phyloP scores from a whole-genome alignment of 495 filamentous ascomycete genomes.

The Annulohypoxylon maeteangense region DNA sequence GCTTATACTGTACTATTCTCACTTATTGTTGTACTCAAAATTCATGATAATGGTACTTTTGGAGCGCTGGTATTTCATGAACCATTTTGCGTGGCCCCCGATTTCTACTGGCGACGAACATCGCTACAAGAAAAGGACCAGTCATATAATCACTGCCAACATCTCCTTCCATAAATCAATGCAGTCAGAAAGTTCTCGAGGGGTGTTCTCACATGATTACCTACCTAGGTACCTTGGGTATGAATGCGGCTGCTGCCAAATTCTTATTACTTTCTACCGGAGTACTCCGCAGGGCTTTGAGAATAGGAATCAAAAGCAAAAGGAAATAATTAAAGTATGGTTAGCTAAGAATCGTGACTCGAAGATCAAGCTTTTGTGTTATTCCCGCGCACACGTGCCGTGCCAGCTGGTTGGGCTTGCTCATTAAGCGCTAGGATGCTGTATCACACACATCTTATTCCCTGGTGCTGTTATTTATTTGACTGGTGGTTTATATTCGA shows the following conservation, averaged over 20 bases:
- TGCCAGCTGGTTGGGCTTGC: slow-evolving; percentile 20
- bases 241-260: background rate
- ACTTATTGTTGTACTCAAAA: background rate
- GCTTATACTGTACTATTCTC: background rate
- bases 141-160: too few relatives aligned
- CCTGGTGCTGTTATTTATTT: slow-evolving; percentile 3
- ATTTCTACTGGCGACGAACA: too few relatives aligned
- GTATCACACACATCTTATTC: slow-evolving; percentile 15
- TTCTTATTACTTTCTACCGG: background rate
- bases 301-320: background rate
- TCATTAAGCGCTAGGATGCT: slow-evolving; percentile 12
- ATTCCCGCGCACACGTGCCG: slow-evolving; percentile 12
- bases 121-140: too few relatives aligned
- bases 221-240: too few relatives aligned
- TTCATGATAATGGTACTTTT: background rate
- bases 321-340: background rate
- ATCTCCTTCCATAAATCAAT: background rate
- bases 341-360: background rate
- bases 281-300: background rate
- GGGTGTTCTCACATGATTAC: too few relatives aligned
- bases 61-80: background rate
- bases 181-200: too few relatives aligned
- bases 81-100: background rate
- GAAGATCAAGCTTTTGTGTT: slow-evolving; percentile 8
- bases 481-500: background rate